phyloP scores from a whole-genome alignment of 2,329 filamentous ascomycete species.

The Bipolaris gigantea region DNA sequence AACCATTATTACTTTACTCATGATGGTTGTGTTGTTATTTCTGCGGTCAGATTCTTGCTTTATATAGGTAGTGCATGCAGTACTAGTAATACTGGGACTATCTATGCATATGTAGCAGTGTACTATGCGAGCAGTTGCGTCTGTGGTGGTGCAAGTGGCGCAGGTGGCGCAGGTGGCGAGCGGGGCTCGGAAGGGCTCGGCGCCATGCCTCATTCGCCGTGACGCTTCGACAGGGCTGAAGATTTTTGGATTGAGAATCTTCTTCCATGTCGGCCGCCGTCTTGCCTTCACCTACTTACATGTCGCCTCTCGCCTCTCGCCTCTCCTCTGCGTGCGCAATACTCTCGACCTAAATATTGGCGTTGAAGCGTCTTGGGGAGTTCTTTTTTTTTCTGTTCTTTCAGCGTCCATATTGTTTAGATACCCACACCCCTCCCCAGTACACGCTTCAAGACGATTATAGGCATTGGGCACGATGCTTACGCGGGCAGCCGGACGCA shows the following conservation, averaged over 20 bases:
- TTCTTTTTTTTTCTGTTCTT: slow-evolving; percentile 4
- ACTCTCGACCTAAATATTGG: slow-evolving; percentile 2
- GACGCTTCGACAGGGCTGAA: slow-evolving; percentile 5
- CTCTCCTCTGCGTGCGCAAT: not conserved
- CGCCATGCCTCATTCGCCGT: slow-evolving; percentile 8
- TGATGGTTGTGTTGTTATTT: too few species aligned
- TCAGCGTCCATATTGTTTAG: slow-evolving; percentile 9
- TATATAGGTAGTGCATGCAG: too few species aligned
- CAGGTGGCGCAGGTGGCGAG: not conserved
- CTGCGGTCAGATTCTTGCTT: too few species aligned
- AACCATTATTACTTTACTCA: too few species aligned
- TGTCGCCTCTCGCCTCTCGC: not conserved
- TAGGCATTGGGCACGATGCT: slow-evolving; percentile 30
- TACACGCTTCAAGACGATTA: not conserved
- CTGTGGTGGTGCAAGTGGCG: not conserved
- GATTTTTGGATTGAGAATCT: slow-evolving; percentile 6
- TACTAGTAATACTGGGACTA: too few species aligned
- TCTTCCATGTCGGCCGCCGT: not conserved
- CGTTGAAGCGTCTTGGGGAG: slow-evolving; percentile 10
- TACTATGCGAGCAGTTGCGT: too few species aligned
- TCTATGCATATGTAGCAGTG: too few species aligned
- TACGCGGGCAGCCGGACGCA: slow-evolving; percentile 40
- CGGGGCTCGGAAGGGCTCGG: not conserved
- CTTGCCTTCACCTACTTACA: not conserved
- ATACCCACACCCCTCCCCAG: not conserved